phyloP scores from a whole-genome alignment of 1,284 basidiomycete species.

The Earliella scabrosa region DNA sequence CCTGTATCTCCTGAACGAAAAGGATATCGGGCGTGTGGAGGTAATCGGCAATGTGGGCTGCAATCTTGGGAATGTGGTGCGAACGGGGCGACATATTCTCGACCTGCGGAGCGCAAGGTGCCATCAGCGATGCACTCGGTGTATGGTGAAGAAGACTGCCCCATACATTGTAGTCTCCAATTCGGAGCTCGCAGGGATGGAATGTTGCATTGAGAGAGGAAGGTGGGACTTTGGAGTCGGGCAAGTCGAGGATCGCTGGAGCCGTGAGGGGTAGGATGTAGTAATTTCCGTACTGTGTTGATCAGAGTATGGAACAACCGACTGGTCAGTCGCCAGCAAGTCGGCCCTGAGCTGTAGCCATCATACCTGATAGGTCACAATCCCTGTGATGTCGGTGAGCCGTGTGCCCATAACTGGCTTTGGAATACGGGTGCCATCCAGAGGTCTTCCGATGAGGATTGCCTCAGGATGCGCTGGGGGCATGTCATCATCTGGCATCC shows the following conservation, averaged over 20 bases:
- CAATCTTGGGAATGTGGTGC: slow-evolving; percentile 51
- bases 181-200: slow-evolving; percentile 52
- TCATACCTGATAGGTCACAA: slow-evolving; percentile 58
- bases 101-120: slow-evolving; percentile 39
- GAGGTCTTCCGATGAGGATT: slow-evolving; percentile 56
- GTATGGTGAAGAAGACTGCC: too few species aligned
- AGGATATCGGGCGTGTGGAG: slow-evolving; percentile 63
- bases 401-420: slow-evolving; percentile 49
- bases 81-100: slow-evolving; percentile 63
- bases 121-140: too few species aligned
- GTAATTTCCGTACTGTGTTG: slow-evolving; percentile 49
- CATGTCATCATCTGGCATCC: slow-evolving; percentile 46
- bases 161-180: slow-evolving; percentile 67
- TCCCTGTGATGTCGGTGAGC: slow-evolving; percentile 58
- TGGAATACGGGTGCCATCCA: slow-evolving; percentile 62
- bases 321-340: too few species aligned
- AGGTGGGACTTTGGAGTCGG: slow-evolving; percentile 39
- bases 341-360: too few species aligned
- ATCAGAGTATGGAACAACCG: background rate
- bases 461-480: slow-evolving; percentile 63
- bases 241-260: slow-evolving; percentile 47
- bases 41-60: slow-evolving; percentile 56
- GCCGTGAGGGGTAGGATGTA: slow-evolving; percentile 61
- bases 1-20: slow-evolving; percentile 71
- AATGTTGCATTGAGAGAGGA: slow-evolving; percentile 42